Evolutionary conservation across 768 basidiomycete species (phyloP), one percentile per base, ranked within the genome.

Genomic region (Amyloporia xantha): DNA sequence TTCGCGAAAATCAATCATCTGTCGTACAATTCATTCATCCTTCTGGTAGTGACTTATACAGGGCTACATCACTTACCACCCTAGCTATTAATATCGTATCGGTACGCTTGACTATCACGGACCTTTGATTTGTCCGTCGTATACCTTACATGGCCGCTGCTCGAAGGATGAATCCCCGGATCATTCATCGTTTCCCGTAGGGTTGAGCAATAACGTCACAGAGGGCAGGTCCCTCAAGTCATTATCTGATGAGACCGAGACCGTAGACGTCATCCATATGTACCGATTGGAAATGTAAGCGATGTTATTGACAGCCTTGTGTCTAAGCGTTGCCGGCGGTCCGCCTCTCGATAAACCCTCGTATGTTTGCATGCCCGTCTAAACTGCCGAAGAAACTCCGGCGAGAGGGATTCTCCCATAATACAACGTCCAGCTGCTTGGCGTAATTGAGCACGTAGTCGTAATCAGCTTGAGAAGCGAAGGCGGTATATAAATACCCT

Each of bases 401-500:
- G 60, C 82, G 82, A 21, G 71, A 60, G 20, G 76, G 51, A 62
- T 77, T 90, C 67, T 93, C 89, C 89, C 91, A 92, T 41, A 94
- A 53, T 12, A 94, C 84, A 27, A 89, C 83, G 50, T 78, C 82
- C 33, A 94, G 69, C 65, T 91, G 79, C 60, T 77, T 82, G 28
- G 93, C 92, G 55, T 96, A 94, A 54, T 85, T 78, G 28, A 88
- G 70, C 5, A 93, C 91, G 53, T 87, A 81, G 53, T 91, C 84
- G 64, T 91, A 95, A 68, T 95, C 92, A 23, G 82, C 83, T 62
- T 84, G 80, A 15, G 91, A 88, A 21, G 84, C 79, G 64, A 96
- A 96, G 41, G 82, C 81, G 36, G 81, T 91, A 68, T 94, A 96
- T 35, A 96, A 78, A 63, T 84, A 91, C 33, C 91, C 91, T 90